Conservation (phyloP, 2,329 filamentous ascomycete genomes). For the Cercospora citrullina region DNA sequence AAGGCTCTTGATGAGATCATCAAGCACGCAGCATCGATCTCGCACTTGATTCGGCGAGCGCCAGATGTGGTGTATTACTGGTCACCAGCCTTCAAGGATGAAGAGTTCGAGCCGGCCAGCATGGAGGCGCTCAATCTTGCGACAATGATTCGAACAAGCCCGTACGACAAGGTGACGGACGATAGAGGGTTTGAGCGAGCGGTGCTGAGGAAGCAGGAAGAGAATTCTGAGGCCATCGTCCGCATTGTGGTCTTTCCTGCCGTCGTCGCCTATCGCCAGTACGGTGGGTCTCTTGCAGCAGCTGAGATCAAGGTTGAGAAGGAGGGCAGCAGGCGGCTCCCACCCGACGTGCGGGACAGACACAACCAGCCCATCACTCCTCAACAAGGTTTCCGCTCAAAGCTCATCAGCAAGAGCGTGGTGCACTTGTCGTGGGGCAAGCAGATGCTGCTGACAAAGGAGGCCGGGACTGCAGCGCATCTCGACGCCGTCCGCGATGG, state of each 20-base stretch:
- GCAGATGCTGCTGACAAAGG: slow-evolving; percentile 34
- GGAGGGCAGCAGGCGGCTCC: slow-evolving; percentile 12
- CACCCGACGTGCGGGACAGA: slow-evolving; percentile 12
- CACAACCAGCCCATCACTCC: not conserved
- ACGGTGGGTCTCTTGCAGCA: slow-evolving; percentile 30
- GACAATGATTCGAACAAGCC: slow-evolving; percentile 29
- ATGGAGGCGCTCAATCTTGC: slow-evolving; percentile 35
- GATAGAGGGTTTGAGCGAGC: slow-evolving; percentile 23
- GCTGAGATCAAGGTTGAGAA: slow-evolving; percentile 25
- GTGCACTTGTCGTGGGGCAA: slow-evolving; percentile 35
- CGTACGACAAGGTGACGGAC: slow-evolving; percentile 27
- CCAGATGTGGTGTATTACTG: slow-evolving; percentile 35
- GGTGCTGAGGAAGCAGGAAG: slow-evolving; percentile 17
- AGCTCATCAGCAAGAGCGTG: slow-evolving; percentile 32
- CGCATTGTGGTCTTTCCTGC: slow-evolving; percentile 34
- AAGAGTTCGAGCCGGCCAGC: slow-evolving; percentile 33
- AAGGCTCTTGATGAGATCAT: slow-evolving; percentile 23
- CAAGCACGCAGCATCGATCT: slow-evolving; percentile 24
- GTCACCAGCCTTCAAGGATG: slow-evolving; percentile 37
- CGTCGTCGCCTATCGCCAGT: slow-evolving; percentile 33
- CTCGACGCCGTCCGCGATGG: slow-evolving; percentile 30
- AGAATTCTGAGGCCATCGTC: slow-evolving; percentile 34
- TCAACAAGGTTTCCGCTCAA: slow-evolving; percentile 31
- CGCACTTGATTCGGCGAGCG: slow-evolving; percentile 26
- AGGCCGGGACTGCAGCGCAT: slow-evolving; percentile 35